A percentile compares a stretch with the other conserved stretches of the same genome.
Evolutionary conservation across 257 asterid species (phyloP).

Genomic region (Solanum rostratum): DNA sequence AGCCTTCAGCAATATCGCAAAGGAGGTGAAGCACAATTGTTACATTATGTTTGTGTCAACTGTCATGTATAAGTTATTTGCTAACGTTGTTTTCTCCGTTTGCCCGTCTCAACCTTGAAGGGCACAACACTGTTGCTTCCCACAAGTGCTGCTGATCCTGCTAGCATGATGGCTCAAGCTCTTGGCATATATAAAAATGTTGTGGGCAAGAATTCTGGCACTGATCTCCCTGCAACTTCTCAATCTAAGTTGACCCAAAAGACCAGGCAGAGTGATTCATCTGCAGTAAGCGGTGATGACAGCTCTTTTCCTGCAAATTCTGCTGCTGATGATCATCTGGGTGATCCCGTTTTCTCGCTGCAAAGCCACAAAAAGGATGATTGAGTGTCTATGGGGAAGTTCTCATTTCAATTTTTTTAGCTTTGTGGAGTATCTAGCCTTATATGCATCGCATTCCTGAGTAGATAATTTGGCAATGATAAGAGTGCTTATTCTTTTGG

Average conservation of each 20-base stretch:
- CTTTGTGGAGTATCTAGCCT: neutral
- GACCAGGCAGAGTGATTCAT: slow-evolving; percentile 1
- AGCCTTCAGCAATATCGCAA: slow-evolving; percentile 71
- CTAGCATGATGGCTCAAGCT: slow-evolving; percentile 68
- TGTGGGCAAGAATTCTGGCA: slow-evolving; percentile 17
- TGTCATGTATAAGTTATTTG: neutral
- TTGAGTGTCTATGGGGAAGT: neutral
- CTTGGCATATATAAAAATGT: slow-evolving; percentile 50
- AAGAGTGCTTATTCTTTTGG: slow-evolving; percentile 10
- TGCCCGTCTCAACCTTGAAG: slow-evolving; percentile 16
- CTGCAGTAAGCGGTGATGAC: slow-evolving; percentile 10
- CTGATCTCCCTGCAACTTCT: neutral
- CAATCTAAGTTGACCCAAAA: slow-evolving; percentile 7
- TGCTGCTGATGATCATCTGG: neutral
- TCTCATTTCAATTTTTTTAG: neutral
- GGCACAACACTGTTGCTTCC: slow-evolving; percentile 81
- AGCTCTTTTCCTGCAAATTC: neutral
- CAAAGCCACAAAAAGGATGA: slow-evolving; percentile 28
- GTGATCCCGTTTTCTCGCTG: slow-evolving; percentile 27
- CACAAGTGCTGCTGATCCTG: slow-evolving; percentile 51
- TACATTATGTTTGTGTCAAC: neutral
- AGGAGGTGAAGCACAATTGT: slow-evolving; percentile 41
- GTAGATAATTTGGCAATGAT: slow-evolving; percentile 7
- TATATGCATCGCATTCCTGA: neutral
- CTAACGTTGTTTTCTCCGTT: neutral